Conservation (phyloP, 163 green algal genomes). For the Volvox carteri region DNA sequence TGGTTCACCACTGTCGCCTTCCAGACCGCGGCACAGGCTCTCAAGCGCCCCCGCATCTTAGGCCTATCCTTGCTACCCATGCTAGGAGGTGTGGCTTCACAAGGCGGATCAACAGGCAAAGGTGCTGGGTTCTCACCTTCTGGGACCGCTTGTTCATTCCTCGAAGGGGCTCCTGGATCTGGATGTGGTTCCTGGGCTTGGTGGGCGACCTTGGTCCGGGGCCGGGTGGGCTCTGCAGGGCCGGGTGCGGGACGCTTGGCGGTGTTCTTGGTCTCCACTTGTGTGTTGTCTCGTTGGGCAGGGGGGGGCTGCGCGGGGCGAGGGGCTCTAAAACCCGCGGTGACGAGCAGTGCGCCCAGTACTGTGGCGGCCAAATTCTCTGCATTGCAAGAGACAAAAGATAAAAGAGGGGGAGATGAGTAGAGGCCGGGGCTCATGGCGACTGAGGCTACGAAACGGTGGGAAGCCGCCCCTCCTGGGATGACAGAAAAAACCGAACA, state of each 20-base stretch:
- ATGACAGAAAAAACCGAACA: no score
- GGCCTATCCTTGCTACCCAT: not conserved
- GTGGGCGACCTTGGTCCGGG: not conserved
- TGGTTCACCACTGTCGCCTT: not conserved
- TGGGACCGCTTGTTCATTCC: not conserved
- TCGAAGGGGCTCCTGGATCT: no score
- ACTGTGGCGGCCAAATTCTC: not conserved
- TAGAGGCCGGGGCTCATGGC: not conserved
- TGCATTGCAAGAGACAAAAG: not conserved
- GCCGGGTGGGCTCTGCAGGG: not conserved
- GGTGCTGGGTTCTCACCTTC: not conserved
- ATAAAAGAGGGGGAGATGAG: no score
- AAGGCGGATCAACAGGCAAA: not conserved
- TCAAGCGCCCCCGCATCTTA: not conserved
- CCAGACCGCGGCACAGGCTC: not conserved
- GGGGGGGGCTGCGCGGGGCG: no score
- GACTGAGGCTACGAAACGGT: no score
- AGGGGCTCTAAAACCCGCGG: not conserved
- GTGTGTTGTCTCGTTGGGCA: no score
- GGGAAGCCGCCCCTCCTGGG: no score
- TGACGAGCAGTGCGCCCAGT: not conserved
- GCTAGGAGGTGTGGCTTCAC: not conserved
- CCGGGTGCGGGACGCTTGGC: not conserved
- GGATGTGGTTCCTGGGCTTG: not conserved
- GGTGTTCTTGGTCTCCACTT: not conserved